Conservation (phyloP, 108 stramenopile genomes). For the Cyclotella choctawhatcheeana region DNA sequence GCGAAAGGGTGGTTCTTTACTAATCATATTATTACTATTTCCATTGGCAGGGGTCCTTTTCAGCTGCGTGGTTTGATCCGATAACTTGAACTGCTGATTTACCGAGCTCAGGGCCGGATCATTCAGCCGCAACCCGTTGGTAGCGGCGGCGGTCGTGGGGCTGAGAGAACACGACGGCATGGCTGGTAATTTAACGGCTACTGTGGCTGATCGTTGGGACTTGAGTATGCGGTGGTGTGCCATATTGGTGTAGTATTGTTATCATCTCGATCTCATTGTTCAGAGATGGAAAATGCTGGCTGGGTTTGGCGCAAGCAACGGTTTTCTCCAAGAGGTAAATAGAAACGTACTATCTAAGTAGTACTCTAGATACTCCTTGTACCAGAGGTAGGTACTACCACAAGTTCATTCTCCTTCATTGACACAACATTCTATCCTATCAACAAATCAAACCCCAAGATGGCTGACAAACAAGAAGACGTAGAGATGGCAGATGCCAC, state of each 20-base stretch:
- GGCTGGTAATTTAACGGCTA: not conserved
- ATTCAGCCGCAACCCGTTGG: constrained; percentile 6
- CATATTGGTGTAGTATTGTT: too few species aligned
- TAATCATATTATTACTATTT: not conserved
- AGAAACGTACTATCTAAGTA: too few species aligned
- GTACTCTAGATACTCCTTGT: too few species aligned
- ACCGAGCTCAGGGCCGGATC: not conserved
- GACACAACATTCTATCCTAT: too few species aligned
- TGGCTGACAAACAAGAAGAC: constrained; percentile 31
- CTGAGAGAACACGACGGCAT: not conserved
- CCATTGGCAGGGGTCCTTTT: too few species aligned
- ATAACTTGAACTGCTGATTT: not conserved
- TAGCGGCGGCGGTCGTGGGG: constrained; percentile 18
- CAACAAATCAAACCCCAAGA: constrained; percentile 7
- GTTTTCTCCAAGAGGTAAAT: too few species aligned
- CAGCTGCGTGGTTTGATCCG: not conserved
- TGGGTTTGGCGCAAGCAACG: too few species aligned
- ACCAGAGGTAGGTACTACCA: too few species aligned
- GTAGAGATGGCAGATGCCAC: constrained; percentile 49
- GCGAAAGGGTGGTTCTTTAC: too few species aligned
- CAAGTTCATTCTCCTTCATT: too few species aligned
- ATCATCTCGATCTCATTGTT: too few species aligned
- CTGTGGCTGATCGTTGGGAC: not conserved
- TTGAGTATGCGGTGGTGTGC: not conserved
- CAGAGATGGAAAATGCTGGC: too few species aligned